A percentile compares a stretch with the other conserved stretches of the same genome.
Evolutionary conservation across 2,329 filamentous ascomycete species (phyloP).

Genomic region (Calonectria crousiana): DNA sequence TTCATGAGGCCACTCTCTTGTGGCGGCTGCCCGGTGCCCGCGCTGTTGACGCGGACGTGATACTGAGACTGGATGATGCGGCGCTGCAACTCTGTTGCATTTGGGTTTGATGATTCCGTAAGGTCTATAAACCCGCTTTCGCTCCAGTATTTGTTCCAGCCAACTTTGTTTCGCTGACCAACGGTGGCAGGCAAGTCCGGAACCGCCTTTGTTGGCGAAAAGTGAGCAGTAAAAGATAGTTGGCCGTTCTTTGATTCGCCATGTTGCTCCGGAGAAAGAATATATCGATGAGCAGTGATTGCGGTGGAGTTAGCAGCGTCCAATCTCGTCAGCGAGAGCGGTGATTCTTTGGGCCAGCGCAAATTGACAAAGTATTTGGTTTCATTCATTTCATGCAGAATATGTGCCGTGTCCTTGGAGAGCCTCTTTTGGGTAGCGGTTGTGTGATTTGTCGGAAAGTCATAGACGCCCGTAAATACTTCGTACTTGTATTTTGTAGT

Average conservation of each 20-base stretch:
- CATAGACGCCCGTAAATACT: constrained; percentile 55
- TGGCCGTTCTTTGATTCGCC: background rate
- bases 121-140: constrained; percentile 57
- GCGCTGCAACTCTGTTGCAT: constrained; percentile 57
- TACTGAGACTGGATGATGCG: constrained; percentile 59
- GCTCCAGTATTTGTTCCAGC: constrained; percentile 53
- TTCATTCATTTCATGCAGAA: constrained; percentile 51
- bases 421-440: constrained; percentile 43
- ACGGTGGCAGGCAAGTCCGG: constrained; percentile 43
- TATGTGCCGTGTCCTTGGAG: constrained; percentile 41
- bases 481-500: constrained; percentile 58
- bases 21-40: constrained; percentile 51
- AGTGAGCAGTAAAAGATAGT: constrained; percentile 51
- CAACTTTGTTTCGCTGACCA: constrained; percentile 38
- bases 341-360: constrained; percentile 44
- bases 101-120: constrained; percentile 48
- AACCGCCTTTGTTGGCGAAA: constrained; percentile 43
- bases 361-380: constrained; percentile 55
- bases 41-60: constrained; percentile 57
- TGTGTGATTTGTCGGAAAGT: constrained; percentile 54
- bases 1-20: constrained; percentile 60
- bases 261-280: constrained; percentile 35
- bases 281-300: constrained; percentile 49
- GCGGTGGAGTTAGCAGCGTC: constrained; percentile 41
- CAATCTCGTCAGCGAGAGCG: constrained; percentile 33